phyloP scores from a whole-genome alignment of 192 early-diverging fungal species.

The Backusella liffmaniae region DNA sequence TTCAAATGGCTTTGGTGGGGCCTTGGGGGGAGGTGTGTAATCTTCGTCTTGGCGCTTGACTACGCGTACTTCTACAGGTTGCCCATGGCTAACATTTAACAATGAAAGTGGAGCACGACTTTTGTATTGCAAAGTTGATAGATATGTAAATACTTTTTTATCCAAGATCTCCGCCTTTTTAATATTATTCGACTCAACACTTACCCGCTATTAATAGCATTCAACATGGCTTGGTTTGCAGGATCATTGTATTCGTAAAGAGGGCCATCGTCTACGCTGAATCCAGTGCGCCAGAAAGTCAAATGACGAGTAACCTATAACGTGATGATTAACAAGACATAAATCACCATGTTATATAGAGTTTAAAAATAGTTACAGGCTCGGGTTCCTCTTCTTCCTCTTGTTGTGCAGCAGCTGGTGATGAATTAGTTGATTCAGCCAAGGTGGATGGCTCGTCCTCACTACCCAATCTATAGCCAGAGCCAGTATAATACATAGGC shows the following conservation, averaged over 20 bases:
- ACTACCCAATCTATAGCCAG: conserved; percentile 54
- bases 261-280: conserved; percentile 92
- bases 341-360: background rate
- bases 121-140: background rate
- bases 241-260: conserved; percentile 86
- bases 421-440: background rate
- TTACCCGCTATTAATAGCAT: conserved; percentile 87
- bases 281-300: conserved; percentile 96
- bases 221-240: conserved; percentile 78
- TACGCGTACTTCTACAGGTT: conserved; percentile 89
- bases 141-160: background rate
- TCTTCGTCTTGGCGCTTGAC: conserved; percentile 81
- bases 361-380: conserved; percentile 11
- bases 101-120: conserved; percentile 85
- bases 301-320: conserved; percentile 66
- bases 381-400: conserved; percentile 7
- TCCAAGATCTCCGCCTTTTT: no score
- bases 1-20: conserved; percentile 71
- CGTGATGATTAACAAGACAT: background rate
- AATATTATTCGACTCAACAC: background rate
- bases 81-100: conserved; percentile 84
- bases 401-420: background rate
- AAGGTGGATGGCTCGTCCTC: conserved; percentile 47
- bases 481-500: conserved; percentile 35
- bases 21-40: conserved; percentile 80